Conservation (phyloP, 495 filamentous ascomycete species). For the Penicillium alfredii region DNA sequence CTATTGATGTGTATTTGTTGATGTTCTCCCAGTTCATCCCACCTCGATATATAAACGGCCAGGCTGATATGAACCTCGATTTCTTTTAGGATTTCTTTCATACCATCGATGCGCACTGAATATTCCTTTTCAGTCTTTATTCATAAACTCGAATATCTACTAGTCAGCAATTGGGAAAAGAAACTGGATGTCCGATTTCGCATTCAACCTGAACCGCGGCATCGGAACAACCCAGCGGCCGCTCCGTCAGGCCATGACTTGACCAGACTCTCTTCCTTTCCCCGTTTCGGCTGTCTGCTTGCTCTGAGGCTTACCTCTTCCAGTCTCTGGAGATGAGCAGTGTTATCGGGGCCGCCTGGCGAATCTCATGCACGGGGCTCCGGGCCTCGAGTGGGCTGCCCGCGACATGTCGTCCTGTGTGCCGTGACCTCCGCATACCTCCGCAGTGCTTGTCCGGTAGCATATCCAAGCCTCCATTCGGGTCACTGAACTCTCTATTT, state of each 20-base stretch:
- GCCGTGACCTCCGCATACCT: slow-evolving; percentile 19
- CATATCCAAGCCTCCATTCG: slow-evolving; percentile 13
- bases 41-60: too few species aligned
- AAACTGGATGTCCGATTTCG: too few species aligned
- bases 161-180: too few species aligned
- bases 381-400: slow-evolving; percentile 25
- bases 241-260: background rate
- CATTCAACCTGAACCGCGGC: too few species aligned
- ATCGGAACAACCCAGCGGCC: background rate
- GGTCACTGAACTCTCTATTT: slow-evolving; percentile 4
- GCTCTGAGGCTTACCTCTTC: slow-evolving; percentile 5
- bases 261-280: background rate
- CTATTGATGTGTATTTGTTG: too few species aligned
- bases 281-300: background rate
- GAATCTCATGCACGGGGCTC: slow-evolving; percentile 39
- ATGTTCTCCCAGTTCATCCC: too few species aligned
- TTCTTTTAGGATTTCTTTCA: too few species aligned
- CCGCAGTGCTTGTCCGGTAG: slow-evolving; percentile 15
- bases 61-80: background rate
- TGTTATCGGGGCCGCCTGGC: slow-evolving; percentile 43
- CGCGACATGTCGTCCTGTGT: slow-evolving; percentile 10
- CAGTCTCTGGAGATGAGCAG: slow-evolving; percentile 42
- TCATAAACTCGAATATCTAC: too few species aligned
- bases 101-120: too few species aligned
- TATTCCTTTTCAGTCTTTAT: too few species aligned